A percentile compares a stretch with the other conserved stretches of the same genome.
These are phyloP conservation scores for Perilla frutescens DNA, from an alignment of 257 asterid genomes.

Conservation along the genomic window DNA sequence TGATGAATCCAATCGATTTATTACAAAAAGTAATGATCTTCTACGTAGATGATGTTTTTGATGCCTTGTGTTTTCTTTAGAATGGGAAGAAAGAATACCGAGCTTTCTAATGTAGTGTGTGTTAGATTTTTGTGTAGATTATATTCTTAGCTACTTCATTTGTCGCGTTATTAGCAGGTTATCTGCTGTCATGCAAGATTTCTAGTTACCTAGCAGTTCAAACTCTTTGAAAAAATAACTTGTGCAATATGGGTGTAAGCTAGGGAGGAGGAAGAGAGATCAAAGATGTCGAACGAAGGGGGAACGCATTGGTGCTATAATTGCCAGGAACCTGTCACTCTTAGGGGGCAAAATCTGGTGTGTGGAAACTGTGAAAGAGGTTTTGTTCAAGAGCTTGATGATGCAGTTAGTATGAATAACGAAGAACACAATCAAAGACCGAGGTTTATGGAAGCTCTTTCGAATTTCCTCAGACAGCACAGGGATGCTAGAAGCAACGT, in stretches of 20 bases:
- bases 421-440: slow-evolving; percentile 68
- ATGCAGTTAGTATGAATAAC: slow-evolving; percentile 44
- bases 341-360: slow-evolving; percentile 41
- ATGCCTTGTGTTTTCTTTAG: background rate
- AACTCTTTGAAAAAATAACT: background rate
- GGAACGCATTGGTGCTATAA: slow-evolving; percentile 86
- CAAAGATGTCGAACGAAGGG: slow-evolving; percentile 62
- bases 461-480: slow-evolving; percentile 78
- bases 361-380: slow-evolving; percentile 79
- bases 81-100: background rate
- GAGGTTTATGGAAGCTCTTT: slow-evolving; percentile 69
- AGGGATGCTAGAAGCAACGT: slow-evolving; percentile 46
- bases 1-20: background rate
- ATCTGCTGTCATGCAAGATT: slow-evolving; percentile 1
- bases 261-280: slow-evolving; percentile 29
- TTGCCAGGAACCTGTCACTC: slow-evolving; percentile 75
- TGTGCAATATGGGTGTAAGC: slow-evolving; percentile 20
- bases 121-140: background rate
- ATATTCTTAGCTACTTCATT: slow-evolving; percentile 17
- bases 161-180: background rate
- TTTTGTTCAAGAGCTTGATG: slow-evolving; percentile 83
- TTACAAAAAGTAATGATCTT: background rate
- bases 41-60: background rate
- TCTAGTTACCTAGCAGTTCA: slow-evolving; percentile 19
- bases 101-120: background rate